Base-by-base conservation (phyloP, 2,329 filamentous ascomycete genomes). In the Huntiella savannae region DNA sequence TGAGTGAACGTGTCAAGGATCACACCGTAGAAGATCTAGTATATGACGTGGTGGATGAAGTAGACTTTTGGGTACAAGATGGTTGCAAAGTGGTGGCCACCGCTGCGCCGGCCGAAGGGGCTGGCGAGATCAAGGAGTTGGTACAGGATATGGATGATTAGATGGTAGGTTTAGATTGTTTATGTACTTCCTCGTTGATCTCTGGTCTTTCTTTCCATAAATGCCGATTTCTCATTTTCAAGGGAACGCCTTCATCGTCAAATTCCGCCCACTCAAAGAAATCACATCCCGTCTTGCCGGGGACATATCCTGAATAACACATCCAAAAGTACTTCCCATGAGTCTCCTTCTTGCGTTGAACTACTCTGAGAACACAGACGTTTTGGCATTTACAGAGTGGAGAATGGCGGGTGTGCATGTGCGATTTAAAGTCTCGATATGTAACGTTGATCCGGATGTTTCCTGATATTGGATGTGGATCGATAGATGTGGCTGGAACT, bases 1-100 rank as follows among this genome's bases (percentile, higher is more conserved):
- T 47, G 17, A 41, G 40, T 2, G 82, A 92, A 51, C 75, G 91
- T 32, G 96, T 86, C 61, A 75, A 77, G 49, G 87, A 98, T 58
- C 88, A 96, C 64, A 87, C 98, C 51, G 86, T 81, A 11, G 91
- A 98, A 63, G 91, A 98, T 56, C 69, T 95, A 17, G 73, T 94
- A 28, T 94, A 86, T 59, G 91, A 98, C 60, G 73, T 98, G 45
- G 70, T 96, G 32, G 91, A 98, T 57, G 91, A 98, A 62, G 82
- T 93, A 42, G 86, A 93, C 63, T 91, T 83, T 63, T 92, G 76
- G 78, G 70, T 78, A 60, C 75, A 82, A 57, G 82, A 85, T 52
- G 71, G 70, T 17, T 67, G 66, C 6, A 65, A 64, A 62, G 65
- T 33, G 63, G 61, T 13, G 61, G 62, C 62, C 22, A 65, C 59